Base-by-base conservation (phyloP, 1,284 basidiomycete species). In the Sporisorium iseilematis-ciliati region DNA sequence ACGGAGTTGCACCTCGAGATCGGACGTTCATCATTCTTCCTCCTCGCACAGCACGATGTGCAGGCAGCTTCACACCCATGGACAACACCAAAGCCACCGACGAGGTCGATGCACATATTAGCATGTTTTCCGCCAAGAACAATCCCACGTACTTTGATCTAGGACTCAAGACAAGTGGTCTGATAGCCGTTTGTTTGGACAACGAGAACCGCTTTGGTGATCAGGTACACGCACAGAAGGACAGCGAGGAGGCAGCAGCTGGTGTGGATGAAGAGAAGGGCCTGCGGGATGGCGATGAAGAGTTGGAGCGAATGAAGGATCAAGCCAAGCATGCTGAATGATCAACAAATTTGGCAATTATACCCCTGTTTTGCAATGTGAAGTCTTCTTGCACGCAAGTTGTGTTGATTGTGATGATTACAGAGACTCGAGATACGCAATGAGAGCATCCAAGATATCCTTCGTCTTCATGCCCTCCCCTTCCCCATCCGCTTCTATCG, bases 121-220 rank as follows among this genome's bases (percentile, higher is more conserved):
- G 91, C 43, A 96, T 97, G 92, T 97, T 97, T 85, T 89, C 89
- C 69, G 89, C 90, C 6, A 89, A 88, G 72, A 91, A 90, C n/a
- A 96, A 96, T 78, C 92, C 95, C 74, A 92, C 92, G 20, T 97
- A 95, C 85, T 95, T 95, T 83, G 90, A 91, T 71, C 88, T 97
- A 3, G 95, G 94, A 0, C 86, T 80, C 29, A 67, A 65, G 45
- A 65, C 65, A 10, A 60, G 53, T 23, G 65, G 46, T 5, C 48
- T 70, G 51, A 71, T 74, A 2, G 75, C 63, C 0, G 46, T 66
- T 4, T 71, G 73, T 52, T 41, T 79, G 45, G 77, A 77, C 18
- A 79, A 79, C 51, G 77, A 79, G 50, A 25, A 20, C 23, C 38
- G 65, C 41, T 75, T 38, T 40, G 77, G 77, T 0, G 64, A 79